Conservation (phyloP, 306 rosid species). For the Cajanus cajan region DNA sequence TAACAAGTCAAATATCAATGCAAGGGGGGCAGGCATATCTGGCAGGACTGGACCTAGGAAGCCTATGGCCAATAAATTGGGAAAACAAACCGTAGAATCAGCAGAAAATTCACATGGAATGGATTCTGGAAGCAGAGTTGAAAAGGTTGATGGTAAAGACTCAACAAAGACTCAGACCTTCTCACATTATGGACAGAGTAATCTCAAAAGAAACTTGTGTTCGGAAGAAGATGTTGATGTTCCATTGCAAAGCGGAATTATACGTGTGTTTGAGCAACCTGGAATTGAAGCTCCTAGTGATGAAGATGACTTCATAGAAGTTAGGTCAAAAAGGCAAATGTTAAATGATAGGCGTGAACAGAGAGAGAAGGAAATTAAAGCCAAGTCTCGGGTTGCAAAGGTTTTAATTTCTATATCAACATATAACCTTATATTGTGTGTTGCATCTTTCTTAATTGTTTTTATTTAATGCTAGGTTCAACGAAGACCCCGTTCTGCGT, state of each 20-base stretch:
- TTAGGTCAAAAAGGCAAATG: conserved; percentile 97
- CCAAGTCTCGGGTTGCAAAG: conserved; percentile 76
- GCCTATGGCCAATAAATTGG: conserved; percentile 43
- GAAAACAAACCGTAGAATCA: conserved; percentile 50
- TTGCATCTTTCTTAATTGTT: conserved; percentile 21
- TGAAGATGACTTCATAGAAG: conserved; percentile 96
- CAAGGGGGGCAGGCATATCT: conserved; percentile 43
- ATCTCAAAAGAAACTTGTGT: conserved; percentile 66
- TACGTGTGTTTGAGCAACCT: conserved; percentile 91
- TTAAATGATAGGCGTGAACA: conserved; percentile 90
- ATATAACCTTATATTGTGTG: not conserved
- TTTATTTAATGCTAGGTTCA: conserved; percentile 49
- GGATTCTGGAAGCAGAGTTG: conserved; percentile 54
- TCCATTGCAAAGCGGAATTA: conserved; percentile 88
- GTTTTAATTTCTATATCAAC: conserved; percentile 38
- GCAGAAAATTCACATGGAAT: conserved; percentile 41
- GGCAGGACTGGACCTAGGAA: conserved; percentile 61
- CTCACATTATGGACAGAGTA: conserved; percentile 63
- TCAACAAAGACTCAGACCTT: conserved; percentile 46
- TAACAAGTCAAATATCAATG: conserved; percentile 47
- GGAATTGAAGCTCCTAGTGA: conserved; percentile 99
- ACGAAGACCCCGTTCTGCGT: conserved; percentile 53
- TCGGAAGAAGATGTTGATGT: conserved; percentile 81
- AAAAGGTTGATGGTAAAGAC: conserved; percentile 58
- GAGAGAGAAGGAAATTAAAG: conserved; percentile 87